phyloP scores from a whole-genome alignment of 2,329 filamentous ascomycete species.

The Coleophoma cylindrospora region DNA sequence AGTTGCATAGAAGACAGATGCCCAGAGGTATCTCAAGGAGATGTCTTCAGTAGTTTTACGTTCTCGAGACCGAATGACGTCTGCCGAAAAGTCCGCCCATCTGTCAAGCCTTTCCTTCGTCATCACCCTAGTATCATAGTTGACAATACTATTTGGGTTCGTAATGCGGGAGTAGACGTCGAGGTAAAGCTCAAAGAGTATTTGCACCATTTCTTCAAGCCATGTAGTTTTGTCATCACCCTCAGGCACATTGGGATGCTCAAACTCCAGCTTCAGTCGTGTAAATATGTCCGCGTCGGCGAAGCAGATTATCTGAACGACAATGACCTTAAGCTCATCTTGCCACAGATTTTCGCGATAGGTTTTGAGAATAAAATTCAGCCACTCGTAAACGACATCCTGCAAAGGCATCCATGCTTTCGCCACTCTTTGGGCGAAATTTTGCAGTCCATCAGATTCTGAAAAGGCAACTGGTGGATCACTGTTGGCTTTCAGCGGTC shows the following conservation, averaged over 20 bases:
- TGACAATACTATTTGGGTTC: constrained; percentile 51
- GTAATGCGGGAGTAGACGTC: constrained; percentile 62
- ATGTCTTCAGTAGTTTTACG: constrained; percentile 31
- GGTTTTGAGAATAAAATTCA: constrained; percentile 41
- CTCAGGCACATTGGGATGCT: constrained; percentile 9
- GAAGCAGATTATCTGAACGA: constrained; percentile 45
- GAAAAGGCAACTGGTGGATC: constrained; percentile 41
- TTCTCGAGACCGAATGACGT: constrained; percentile 34
- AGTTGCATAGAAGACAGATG: constrained; percentile 56
- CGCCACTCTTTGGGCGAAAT: constrained; percentile 46
- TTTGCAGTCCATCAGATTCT: constrained; percentile 44
- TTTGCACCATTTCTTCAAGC: constrained; percentile 48
- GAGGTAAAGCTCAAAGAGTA: constrained; percentile 62
- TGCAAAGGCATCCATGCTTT: constrained; percentile 46
- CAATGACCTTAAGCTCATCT: constrained; percentile 48
- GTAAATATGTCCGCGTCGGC: constrained; percentile 48
- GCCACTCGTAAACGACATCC: constrained; percentile 56
- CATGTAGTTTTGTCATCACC: constrained; percentile 26
- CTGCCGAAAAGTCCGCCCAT: constrained; percentile 54
- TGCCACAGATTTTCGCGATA: constrained; percentile 54
- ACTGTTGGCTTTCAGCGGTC: constrained; percentile 43
- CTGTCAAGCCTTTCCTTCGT: constrained; percentile 55
- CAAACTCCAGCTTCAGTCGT: constrained; percentile 38
- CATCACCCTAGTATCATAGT: constrained; percentile 39
- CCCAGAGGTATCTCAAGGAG: constrained; percentile 59